Percentiles rank a stretch among this genome's conserved stretches.
Evolutionary conservation across 2,329 filamentous ascomycete species (phyloP).

Genomic region (Aspergillus niger): DNA sequence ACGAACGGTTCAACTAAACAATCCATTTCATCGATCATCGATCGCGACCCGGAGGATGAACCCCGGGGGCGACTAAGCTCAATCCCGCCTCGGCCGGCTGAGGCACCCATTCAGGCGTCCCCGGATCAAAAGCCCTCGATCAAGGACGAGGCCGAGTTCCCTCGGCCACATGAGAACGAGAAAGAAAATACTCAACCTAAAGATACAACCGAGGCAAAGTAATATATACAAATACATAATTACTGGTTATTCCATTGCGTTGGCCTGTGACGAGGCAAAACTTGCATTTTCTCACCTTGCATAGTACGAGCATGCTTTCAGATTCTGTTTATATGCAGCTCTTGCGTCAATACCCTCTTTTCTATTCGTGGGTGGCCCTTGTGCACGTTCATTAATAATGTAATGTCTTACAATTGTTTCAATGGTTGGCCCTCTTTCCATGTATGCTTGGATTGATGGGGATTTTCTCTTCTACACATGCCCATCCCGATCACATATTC

Average conservation of each 20-base stretch:
- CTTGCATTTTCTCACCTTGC: slow-evolving; percentile 18
- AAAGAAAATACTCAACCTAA: slow-evolving; percentile 31
- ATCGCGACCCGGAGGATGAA: slow-evolving; percentile 33
- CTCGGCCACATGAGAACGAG: slow-evolving; percentile 19
- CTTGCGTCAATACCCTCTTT: slow-evolving; percentile 25
- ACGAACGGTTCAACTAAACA: slow-evolving; percentile 39
- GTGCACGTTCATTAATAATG: slow-evolving; percentile 22
- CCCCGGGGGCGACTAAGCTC: slow-evolving; percentile 25
- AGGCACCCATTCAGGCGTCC: slow-evolving; percentile 23
- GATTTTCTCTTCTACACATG: slow-evolving; percentile 9
- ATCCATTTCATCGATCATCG: slow-evolving; percentile 44
- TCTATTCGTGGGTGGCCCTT: slow-evolving; percentile 20
- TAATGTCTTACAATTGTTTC: slow-evolving; percentile 22
- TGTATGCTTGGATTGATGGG: slow-evolving; percentile 7
- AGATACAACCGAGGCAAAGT: slow-evolving; percentile 22
- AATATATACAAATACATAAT: slow-evolving; percentile 18
- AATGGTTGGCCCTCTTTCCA: slow-evolving; percentile 14
- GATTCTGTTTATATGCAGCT: slow-evolving; percentile 16
- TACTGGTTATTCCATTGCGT: slow-evolving; percentile 10
- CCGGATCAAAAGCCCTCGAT: slow-evolving; percentile 16
- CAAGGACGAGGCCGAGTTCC: slow-evolving; percentile 15
- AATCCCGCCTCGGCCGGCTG: slow-evolving; percentile 21
- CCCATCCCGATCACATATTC: not conserved
- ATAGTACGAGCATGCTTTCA: slow-evolving; percentile 21
- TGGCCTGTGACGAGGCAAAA: slow-evolving; percentile 11